phyloP scores from a whole-genome alignment of 768 basidiomycete genomes.

The Suillus lakei region DNA sequence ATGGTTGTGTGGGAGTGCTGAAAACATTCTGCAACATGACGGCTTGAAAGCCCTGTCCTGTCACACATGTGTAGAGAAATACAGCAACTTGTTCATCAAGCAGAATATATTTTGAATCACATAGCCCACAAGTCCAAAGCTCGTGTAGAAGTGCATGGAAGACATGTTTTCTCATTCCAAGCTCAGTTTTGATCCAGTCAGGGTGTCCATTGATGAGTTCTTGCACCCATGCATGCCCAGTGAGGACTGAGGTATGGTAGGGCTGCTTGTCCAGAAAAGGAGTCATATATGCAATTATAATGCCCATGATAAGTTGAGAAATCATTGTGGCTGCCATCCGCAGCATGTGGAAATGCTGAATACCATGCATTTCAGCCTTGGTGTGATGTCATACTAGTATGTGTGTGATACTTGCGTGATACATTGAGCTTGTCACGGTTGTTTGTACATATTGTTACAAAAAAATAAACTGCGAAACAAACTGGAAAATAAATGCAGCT shows the following conservation, averaged over 20 bases:
- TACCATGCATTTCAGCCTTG: not conserved
- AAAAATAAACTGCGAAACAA: too few relatives aligned
- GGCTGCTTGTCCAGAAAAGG: not conserved
- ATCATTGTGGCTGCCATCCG: not conserved
- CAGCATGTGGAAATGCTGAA: not conserved
- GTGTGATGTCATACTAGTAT: too few relatives aligned
- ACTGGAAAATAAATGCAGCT: too few relatives aligned
- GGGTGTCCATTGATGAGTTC: conserved; percentile 30
- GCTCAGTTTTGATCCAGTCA: conserved; percentile 20
- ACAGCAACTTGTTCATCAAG: conserved; percentile 18
- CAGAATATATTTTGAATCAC: conserved; percentile 18
- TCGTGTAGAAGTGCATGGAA: conserved; percentile 22
- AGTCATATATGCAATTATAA: not conserved
- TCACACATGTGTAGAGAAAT: conserved; percentile 21
- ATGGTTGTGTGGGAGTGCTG: conserved; percentile 11
- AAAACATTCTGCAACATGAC: conserved; percentile 18
- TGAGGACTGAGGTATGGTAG: conserved; percentile 31
- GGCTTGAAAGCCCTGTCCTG: conserved; percentile 8
- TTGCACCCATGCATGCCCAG: too few relatives aligned
- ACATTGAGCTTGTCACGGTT: too few relatives aligned
- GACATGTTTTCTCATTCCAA: conserved; percentile 29
- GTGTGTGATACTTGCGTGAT: too few relatives aligned
- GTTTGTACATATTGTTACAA: too few relatives aligned
- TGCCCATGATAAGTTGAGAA: not conserved
- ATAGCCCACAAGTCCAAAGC: conserved; percentile 19